phyloP scores from a whole-genome alignment of 2,329 filamentous ascomycete genomes.

The Basipetospora sp. region DNA sequence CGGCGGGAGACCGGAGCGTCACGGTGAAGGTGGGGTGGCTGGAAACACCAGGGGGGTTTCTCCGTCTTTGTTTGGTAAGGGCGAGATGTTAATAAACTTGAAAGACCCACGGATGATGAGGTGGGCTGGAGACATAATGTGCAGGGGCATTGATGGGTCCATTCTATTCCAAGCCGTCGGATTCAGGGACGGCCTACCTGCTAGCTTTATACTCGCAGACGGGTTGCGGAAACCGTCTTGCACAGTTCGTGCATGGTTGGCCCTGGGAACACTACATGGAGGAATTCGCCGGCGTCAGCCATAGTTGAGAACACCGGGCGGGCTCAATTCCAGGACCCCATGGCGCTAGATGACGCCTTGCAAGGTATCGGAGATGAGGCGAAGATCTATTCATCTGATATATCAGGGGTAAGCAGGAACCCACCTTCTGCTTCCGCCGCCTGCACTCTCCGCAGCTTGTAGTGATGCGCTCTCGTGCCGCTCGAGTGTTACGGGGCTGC shows the following conservation, averaged over 20 bases:
- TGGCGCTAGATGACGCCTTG: too few relatives aligned
- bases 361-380: too few relatives aligned
- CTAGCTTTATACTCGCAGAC: conserved; percentile 30
- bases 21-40: conserved; percentile 5
- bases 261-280: conserved; percentile 39
- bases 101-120: too few relatives aligned
- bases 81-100: too few relatives aligned
- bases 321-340: too few relatives aligned
- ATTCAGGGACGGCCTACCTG: conserved; percentile 12
- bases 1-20: not conserved
- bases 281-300: too few relatives aligned
- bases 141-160: too few relatives aligned
- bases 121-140: too few relatives aligned
- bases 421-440: conserved; percentile 36
- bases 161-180: too few relatives aligned
- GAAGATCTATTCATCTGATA: not conserved
- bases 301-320: too few relatives aligned
- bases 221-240: conserved; percentile 36
- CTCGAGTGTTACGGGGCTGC: conserved; percentile 11
- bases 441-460: conserved; percentile 37
- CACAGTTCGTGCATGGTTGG: conserved; percentile 39
- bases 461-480: conserved; percentile 7
- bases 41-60: conserved; percentile 4
- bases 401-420: conserved; percentile 4
- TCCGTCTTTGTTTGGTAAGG: conserved; percentile 1